Base-by-base conservation (phyloP, 345 rosid genomes). In the Arabidopsis thaliana region DNA sequence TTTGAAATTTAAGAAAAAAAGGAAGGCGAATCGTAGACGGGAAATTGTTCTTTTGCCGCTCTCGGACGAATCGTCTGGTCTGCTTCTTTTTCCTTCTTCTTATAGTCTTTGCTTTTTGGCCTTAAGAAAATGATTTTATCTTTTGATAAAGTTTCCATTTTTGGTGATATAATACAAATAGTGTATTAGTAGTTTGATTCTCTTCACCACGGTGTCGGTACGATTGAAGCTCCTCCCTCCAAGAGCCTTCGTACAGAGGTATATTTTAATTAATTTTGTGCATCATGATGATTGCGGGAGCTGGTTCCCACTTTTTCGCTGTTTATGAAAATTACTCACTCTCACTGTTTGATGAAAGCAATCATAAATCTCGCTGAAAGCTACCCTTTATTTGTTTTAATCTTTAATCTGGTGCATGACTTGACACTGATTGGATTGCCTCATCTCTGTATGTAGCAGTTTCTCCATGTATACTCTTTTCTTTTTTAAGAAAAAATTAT, bases 291-390 rank as follows among this genome's bases (percentile, higher is more conserved):
- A 36, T 36, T 36, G 6, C 7, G 49, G 48, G 46, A 71, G 59
- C 67, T 59, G 59, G 36, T 59, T 71, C 25, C 38, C 49, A 59
- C 67, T 41, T 40, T 41, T 67, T 25, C 23, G 16, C 72, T 22
- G 42, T 51, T 63, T 13, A 65, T 73, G 65, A 73, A 28, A 28
- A 2, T 28, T 28, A 28, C 32, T 28, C 32, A 28, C 32, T 28
- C 32, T 73, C 50, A 71, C 81, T 71, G 67, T 71, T 76, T 71
- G 62, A 23, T 78, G 77, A 78, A 4, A 71, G 77, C 68, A 59
- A 78, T 71, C 13, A 65, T 48, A 58, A 71, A 78, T 71, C 81
- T 78, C 32, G 73, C 34, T 65, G 80, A 77, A 70, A 77, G 80
- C 80, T 56, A 77, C 52, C 7, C 14, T 49, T 59, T 33, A 38